Evolutionary conservation across 179 eudicot genomes (phyloP), one percentile per base, ranked within the genome.

Genomic region (Pouteria campechiana): DNA sequence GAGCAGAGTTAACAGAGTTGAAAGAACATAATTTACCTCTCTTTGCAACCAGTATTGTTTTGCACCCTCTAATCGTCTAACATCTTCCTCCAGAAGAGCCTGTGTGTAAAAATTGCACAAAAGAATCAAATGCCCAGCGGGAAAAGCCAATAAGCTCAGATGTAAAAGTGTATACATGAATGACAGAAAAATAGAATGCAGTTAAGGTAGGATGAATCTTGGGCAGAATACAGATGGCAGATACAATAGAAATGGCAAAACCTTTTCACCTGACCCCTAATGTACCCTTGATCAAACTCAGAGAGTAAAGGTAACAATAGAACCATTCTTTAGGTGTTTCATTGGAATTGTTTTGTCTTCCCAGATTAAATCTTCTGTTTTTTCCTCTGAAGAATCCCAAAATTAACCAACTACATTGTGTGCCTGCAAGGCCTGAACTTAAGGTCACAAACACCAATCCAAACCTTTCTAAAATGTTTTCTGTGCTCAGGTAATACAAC

Each of bases 31-130:
- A 14, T 57, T 49, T 59, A 65, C 81, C 84, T 76, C 70, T 56
- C 58, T 74, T 43, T 50, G 54, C 46, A 54, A 48, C 74, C 67
- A 68, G 23, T 52, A 36, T 50, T 59, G 62, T 41, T 58, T 65
- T 41, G 57, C 81, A 48, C 9, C 37, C 24, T 54, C 32, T 20
- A 44, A 27, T 36, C 18, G 44, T 19, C 15, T 19, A 10, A 48
- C 25, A 25, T 46, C 48, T 28, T 41, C 52, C 46, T 32, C 45
- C 47, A 55, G 50, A 54, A 39, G 35, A 32, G 37, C 27, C 53
- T 42, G 48, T 38, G 72, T 70, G 63, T 31, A 36, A 64, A 65
- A 28, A 31, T 3, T 17, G 15, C 0, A 49, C 28, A 45, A 15
- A 24, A 9, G 23, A 17, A 17, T 13, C 14, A 28, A 46, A 14